These are phyloP conservation scores for Pseudogymnoascus pannorum DNA, from an alignment of 2,329 filamentous ascomycete genomes.

Conservation along the genomic window DNA sequence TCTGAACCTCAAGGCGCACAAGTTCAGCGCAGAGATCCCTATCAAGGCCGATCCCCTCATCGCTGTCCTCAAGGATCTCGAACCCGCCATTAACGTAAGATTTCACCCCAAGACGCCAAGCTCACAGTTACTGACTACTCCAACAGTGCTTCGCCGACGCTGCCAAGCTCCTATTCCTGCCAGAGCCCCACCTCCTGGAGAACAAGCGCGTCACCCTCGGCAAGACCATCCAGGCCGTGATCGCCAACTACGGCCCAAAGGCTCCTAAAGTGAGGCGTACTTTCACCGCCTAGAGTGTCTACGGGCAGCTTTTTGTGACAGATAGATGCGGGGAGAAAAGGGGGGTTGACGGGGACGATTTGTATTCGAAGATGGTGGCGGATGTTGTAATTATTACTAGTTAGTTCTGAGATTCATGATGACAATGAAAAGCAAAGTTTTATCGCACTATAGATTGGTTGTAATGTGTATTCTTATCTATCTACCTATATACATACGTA, in stretches of 20 bases:
- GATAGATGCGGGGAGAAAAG: neutral
- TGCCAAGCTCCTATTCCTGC: neutral
- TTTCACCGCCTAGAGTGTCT: neutral
- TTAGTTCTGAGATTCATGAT: neutral
- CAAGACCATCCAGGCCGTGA: neutral
- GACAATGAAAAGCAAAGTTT: neutral
- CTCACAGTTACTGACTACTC: neutral
- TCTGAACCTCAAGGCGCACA: conserved; percentile 1
- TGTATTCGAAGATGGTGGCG: neutral
- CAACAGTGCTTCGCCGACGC: neutral
- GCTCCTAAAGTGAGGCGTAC: neutral
- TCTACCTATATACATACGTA: neutral
- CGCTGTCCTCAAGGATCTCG: neutral
- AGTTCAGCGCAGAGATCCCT: neutral
- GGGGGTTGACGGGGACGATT: neutral
- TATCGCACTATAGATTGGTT: neutral
- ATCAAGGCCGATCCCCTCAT: conserved; percentile 1
- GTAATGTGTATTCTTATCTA: neutral
- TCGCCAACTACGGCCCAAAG: neutral
- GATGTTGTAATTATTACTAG: neutral
- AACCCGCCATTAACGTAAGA: neutral
- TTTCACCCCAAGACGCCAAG: neutral
- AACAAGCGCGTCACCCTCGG: neutral
- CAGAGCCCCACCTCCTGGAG: neutral
- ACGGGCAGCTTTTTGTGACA: neutral